Conservation (phyloP, 305 asterid species). For the Salvia sclarea region DNA sequence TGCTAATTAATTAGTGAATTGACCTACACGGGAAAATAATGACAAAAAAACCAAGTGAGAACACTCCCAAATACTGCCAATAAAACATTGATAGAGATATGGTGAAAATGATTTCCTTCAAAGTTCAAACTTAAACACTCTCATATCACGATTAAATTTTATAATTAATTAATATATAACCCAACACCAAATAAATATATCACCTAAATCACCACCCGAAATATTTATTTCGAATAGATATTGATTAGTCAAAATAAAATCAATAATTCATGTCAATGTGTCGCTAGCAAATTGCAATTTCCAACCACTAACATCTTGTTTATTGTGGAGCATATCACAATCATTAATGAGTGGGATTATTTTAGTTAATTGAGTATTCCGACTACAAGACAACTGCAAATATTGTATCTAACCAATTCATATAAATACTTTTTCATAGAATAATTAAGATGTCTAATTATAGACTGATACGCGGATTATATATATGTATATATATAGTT, state of each 20-base stretch:
- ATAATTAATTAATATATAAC: not conserved
- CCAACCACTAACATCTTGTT: constrained; percentile 13
- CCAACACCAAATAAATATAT: not conserved
- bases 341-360: not conserved
- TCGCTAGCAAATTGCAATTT: not conserved
- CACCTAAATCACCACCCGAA: not conserved
- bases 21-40: not conserved
- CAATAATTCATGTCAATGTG: constrained; percentile 10
- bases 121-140: not conserved
- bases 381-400: not conserved
- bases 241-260: too few species aligned
- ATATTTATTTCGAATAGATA: not conserved
- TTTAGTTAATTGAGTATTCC: not conserved
- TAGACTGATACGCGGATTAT: too few species aligned
- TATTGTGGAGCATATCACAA: not conserved
- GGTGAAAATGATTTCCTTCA: not conserved
- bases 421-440: not conserved
- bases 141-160: not conserved
- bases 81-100: not conserved
- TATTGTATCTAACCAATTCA: not conserved
- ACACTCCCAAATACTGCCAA: not conserved
- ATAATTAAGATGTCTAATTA: too few species aligned
- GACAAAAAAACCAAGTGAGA: not conserved
- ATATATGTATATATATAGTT: too few species aligned
- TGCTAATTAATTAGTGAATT: not conserved